phyloP scores from a whole-genome alignment of 2,329 filamentous ascomycete species.

The Biscogniauxia marginata region DNA sequence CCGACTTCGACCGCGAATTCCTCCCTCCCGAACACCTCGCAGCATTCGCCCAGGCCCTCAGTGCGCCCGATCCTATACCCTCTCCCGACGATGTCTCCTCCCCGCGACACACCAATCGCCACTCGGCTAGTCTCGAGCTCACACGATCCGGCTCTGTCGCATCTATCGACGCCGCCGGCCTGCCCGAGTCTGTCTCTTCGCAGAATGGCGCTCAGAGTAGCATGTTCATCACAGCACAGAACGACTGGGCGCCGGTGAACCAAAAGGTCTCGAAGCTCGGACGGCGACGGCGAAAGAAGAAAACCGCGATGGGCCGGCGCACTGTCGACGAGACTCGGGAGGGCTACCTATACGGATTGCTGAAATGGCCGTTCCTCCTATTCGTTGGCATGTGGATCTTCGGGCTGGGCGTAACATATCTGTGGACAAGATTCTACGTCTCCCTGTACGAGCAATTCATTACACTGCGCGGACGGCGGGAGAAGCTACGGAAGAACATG shows the following conservation, averaged over 20 bases:
- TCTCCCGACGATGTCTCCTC: constrained; percentile 50
- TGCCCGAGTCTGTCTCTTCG: constrained; percentile 31
- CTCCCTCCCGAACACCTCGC: constrained; percentile 68
- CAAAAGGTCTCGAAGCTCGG: constrained; percentile 58
- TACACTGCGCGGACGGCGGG: constrained; percentile 80
- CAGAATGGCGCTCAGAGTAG: constrained; percentile 34
- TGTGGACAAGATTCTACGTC: constrained; percentile 84
- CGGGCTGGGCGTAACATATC: constrained; percentile 70
- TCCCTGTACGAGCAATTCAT: constrained; percentile 88
- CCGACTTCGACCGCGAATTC: constrained; percentile 80
- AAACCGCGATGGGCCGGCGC: constrained; percentile 49
- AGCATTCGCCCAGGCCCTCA: constrained; percentile 77
- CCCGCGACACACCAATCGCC: constrained; percentile 42
- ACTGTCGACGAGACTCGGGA: constrained; percentile 91
- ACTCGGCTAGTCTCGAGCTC: constrained; percentile 39
- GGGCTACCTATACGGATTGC: constrained; percentile 81
- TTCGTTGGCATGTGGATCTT: constrained; percentile 79
- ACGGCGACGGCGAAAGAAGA: constrained; percentile 40
- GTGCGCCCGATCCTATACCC: constrained; percentile 74
- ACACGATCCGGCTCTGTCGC: constrained; percentile 41
- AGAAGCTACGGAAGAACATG: constrained; percentile 69
- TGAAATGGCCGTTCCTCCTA: constrained; percentile 89
- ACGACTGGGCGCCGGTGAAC: constrained; percentile 91
- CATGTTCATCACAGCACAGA: constrained; percentile 80
- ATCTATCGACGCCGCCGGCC: constrained; percentile 34